A percentile compares a stretch with the other conserved stretches of the same genome.
Conservation (phyloP, 148 eudicot genomes). For the Amaranthus palmeri region DNA sequence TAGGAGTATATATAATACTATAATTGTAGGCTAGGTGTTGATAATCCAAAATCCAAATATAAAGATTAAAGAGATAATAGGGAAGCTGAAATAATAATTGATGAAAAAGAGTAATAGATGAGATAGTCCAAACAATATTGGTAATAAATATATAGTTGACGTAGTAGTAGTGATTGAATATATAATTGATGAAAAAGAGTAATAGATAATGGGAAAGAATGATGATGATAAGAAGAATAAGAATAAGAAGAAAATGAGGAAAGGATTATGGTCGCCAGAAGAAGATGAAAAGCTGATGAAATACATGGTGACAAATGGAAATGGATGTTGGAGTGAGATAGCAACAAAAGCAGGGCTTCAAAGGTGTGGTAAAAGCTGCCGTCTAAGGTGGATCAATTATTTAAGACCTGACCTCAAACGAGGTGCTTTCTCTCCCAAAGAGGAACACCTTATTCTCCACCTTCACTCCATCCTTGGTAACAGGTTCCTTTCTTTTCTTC, state of each 20-base stretch:
- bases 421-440: constrained; percentile 66
- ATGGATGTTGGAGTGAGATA: constrained; percentile 83
- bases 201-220: too few species aligned
- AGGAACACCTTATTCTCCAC: constrained; percentile 60
- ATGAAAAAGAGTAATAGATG: too few species aligned
- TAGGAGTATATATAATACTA: too few species aligned
- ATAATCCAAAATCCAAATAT: too few species aligned
- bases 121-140: too few species aligned
- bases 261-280: constrained; percentile 82
- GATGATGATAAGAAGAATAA: too few species aligned
- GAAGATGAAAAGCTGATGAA: constrained; percentile 77
- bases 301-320: constrained; percentile 59
- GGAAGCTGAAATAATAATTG: too few species aligned
- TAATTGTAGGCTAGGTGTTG: too few species aligned
- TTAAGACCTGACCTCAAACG: constrained; percentile 72
- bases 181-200: too few species aligned
- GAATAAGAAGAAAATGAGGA: constrained; percentile 36
- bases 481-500: constrained; percentile 34
- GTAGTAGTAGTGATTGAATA: too few species aligned
- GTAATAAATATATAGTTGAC: too few species aligned
- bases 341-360: constrained; percentile 61
- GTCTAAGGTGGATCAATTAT: constrained; percentile 74
- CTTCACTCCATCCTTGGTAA: constrained; percentile 71
- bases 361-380: constrained; percentile 78
- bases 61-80: too few species aligned